Conservation (phyloP, 1,139 yeast species). For the Pichia sp. region DNA sequence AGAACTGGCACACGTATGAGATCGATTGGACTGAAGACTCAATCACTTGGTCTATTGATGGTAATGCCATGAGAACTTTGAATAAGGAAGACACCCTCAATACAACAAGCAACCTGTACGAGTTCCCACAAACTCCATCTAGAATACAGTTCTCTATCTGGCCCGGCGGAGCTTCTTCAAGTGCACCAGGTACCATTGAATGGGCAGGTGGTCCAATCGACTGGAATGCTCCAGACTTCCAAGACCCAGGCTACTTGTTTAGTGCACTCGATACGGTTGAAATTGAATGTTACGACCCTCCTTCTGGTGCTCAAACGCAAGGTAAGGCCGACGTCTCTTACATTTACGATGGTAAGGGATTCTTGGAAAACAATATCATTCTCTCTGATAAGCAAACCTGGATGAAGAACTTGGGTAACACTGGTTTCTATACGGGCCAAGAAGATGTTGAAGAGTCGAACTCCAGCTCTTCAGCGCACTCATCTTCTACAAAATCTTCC, state of each 20-base stretch:
- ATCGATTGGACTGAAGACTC: conserved; percentile 79
- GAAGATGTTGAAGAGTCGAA: conserved; percentile 3
- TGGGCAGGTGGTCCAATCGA: conserved; percentile 93
- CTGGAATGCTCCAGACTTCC: conserved; percentile 74
- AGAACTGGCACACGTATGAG: conserved; percentile 67
- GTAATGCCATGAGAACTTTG: conserved; percentile 59
- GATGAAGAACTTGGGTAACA: conserved; percentile 52
- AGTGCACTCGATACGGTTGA: conserved; percentile 53
- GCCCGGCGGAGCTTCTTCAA: conserved; percentile 78
- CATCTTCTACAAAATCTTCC: background rate
- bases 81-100: conserved; percentile 62
- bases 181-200: conserved; percentile 68
- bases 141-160: conserved; percentile 81
- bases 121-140: conserved; percentile 88
- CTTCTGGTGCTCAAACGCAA: conserved; percentile 37
- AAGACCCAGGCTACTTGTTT: conserved; percentile 71
- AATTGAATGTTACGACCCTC: conserved; percentile 66
- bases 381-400: conserved; percentile 56
- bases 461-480: conserved; percentile 1
- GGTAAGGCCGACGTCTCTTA: conserved; percentile 45
- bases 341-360: conserved; percentile 40
- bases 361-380: conserved; percentile 38
- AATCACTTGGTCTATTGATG: conserved; percentile 71
- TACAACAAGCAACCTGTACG: conserved; percentile 47
- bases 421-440: conserved; percentile 48